A percentile compares a stretch with the other conserved stretches of the same genome.
These are phyloP conservation scores for Microbotryum scabiosae DNA, from an alignment of 1,284 basidiomycete species.

Conservation along the genomic window DNA sequence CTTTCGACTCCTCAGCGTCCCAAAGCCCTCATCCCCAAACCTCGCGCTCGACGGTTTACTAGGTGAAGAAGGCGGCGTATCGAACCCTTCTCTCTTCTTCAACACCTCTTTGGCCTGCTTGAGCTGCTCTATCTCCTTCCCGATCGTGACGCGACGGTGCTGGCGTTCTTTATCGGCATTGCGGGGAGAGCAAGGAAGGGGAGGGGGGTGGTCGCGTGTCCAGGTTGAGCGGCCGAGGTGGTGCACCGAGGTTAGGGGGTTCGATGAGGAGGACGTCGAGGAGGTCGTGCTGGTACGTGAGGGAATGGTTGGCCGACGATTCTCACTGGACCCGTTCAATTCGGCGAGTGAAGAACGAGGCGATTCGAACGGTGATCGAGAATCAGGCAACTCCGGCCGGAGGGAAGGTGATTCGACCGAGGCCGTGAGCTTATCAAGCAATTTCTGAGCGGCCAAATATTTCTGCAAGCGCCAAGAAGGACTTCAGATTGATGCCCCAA, in stretches of 20 bases:
- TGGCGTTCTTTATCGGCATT: slow-evolving; percentile 19
- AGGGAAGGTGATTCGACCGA: not conserved
- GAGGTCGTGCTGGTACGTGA: not conserved
- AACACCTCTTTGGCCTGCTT: slow-evolving; percentile 15
- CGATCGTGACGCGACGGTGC: slow-evolving; percentile 27
- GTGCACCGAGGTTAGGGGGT: not conserved
- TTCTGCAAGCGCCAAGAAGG: slow-evolving; percentile 7
- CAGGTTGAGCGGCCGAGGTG: not conserved
- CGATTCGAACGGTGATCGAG: not conserved
- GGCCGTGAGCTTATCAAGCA: slow-evolving; percentile 11
- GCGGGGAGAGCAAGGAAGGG: slow-evolving; percentile 23
- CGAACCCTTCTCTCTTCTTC: slow-evolving; percentile 14
- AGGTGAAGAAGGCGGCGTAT: slow-evolving; percentile 1
- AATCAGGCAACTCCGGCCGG: not conserved
- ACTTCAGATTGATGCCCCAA: not conserved
- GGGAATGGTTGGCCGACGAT: not conserved
- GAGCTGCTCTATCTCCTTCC: slow-evolving; percentile 27
- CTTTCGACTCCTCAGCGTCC: too few species aligned
- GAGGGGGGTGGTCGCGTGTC: slow-evolving; percentile 10
- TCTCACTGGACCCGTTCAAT: not conserved
- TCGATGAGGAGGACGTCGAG: not conserved
- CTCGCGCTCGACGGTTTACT: too few species aligned
- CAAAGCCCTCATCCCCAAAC: too few species aligned
- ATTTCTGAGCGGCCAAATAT: slow-evolving; percentile 16
- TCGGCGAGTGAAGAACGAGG: not conserved